Percentiles rank a stretch among this genome's conserved stretches.
phyloP scores from a whole-genome alignment of 2,329 filamentous ascomycete genomes.

The Curvularia lunata region DNA sequence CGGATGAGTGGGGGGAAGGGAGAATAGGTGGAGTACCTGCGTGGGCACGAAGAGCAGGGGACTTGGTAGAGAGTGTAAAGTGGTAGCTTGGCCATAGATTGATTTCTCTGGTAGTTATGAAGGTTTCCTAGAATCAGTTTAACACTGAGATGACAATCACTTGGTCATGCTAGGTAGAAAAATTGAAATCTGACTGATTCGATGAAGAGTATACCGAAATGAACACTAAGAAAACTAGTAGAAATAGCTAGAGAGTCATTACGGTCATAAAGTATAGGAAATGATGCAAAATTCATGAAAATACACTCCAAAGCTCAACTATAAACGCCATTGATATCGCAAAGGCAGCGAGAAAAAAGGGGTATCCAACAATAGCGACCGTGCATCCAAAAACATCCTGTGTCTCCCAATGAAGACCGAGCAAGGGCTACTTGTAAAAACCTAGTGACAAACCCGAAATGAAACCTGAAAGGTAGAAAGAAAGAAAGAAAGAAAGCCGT shows the following conservation, averaged over 20 bases:
- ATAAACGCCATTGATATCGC: background rate
- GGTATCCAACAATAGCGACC: constrained; percentile 12
- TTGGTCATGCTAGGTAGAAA: background rate
- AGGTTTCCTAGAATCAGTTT: background rate
- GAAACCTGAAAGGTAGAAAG: background rate
- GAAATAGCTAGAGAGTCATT: background rate
- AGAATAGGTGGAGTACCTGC: too few relatives aligned
- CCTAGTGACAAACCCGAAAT: background rate
- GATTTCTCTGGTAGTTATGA: background rate
- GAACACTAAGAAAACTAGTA: background rate
- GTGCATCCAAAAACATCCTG: background rate
- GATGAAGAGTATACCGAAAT: background rate
- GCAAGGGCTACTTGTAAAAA: background rate
- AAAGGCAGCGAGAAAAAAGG: background rate
- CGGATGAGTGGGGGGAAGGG: too few relatives aligned
- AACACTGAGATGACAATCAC: background rate
- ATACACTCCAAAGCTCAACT: too few relatives aligned
- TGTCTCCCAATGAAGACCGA: background rate
- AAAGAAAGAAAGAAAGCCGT: background rate
- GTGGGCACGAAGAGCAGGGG: too few relatives aligned
- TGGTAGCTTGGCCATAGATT: background rate
- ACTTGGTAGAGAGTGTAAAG: background rate
- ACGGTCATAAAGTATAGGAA: background rate
- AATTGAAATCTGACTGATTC: too few relatives aligned
- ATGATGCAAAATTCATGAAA: background rate